phyloP scores from a whole-genome alignment of 2,329 filamentous ascomycete genomes.

The Diaporthe amygdali region DNA sequence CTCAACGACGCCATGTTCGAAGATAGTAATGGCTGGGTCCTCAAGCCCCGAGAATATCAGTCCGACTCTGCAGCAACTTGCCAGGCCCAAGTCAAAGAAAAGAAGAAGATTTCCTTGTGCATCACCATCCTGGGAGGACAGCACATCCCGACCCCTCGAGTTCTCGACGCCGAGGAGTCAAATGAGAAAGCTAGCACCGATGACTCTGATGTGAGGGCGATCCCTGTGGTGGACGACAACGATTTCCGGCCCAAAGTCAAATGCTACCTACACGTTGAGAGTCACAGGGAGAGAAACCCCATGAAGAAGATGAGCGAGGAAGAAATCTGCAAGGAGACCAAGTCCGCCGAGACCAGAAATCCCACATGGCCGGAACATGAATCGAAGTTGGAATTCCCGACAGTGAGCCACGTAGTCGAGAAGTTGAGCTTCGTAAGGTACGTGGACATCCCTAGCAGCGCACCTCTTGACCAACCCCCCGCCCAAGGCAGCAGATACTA shows the following conservation, averaged over 20 bases:
- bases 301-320: conserved; percentile 35
- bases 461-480: background rate
- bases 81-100: conserved; percentile 51
- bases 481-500: background rate
- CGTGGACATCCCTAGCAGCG: background rate
- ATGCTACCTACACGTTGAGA: conserved; percentile 82
- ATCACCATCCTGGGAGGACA: conserved; percentile 81
- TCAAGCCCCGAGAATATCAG: conserved; percentile 81
- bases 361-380: conserved; percentile 64
- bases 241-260: conserved; percentile 76
- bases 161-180: conserved; percentile 33
- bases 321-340: conserved; percentile 47
- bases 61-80: conserved; percentile 41
- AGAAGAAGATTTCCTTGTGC: conserved; percentile 66
- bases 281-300: conserved; percentile 42
- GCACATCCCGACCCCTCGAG: conserved; percentile 64
- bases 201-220: conserved; percentile 32
- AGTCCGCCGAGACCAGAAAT: conserved; percentile 59
- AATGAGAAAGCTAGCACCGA: conserved; percentile 33
- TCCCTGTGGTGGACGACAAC: conserved; percentile 52
- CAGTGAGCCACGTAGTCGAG: conserved; percentile 65
- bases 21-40: conserved; percentile 79
- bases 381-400: conserved; percentile 61
- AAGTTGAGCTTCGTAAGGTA: conserved; percentile 76
- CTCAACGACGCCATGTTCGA: conserved; percentile 98